Conservation (phyloP, 306 rosid species). For the Cicer arietinum region DNA sequence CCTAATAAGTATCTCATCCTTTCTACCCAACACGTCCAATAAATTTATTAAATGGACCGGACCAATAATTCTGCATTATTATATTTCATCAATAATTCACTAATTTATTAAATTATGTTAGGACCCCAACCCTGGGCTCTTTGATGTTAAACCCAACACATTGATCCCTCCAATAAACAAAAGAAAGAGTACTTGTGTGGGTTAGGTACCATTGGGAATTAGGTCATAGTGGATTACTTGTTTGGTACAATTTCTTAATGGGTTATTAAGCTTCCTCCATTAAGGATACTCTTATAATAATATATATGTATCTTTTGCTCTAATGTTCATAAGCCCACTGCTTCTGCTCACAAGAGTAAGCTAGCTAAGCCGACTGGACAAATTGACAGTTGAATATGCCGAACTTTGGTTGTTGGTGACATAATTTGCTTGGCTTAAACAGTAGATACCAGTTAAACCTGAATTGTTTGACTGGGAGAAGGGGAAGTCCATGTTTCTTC, state of each 20-base stretch:
- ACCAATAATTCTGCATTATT: not conserved
- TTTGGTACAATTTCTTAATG: not conserved
- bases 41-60: no score
- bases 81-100: not conserved
- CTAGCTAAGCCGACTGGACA: not conserved
- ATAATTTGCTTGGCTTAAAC: slow-evolving; percentile 13
- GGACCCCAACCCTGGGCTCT: not conserved
- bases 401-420: not conserved
- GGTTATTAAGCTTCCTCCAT: not conserved
- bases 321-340: not conserved
- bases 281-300: not conserved
- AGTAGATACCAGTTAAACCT: not conserved
- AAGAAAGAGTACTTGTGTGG: not conserved
- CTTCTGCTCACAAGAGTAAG: slow-evolving; percentile 10
- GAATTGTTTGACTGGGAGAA: not conserved
- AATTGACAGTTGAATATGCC: not conserved
- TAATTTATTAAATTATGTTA: not conserved
- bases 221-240: not conserved
- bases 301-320: not conserved
- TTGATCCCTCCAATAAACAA: not conserved
- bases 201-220: not conserved
- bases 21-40: no score
- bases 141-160: not conserved
- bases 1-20: no score
- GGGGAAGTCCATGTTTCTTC: not conserved